Base-by-base conservation (phyloP, 2,329 filamentous ascomycete species). In the Daldinia sp. region DNA sequence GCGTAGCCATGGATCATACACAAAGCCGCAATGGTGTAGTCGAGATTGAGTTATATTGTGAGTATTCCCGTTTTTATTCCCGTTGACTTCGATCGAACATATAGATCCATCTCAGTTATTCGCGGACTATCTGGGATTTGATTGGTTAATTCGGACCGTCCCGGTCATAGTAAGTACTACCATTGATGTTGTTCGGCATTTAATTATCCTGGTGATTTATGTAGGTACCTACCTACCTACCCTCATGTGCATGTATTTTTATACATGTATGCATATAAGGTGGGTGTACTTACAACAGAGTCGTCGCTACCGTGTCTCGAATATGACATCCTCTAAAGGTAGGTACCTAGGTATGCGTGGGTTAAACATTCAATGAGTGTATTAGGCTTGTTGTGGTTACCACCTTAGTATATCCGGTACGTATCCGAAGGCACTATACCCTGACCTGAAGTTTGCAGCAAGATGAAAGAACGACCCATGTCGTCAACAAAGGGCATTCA, bases 351-450 rank as follows among this genome's bases (percentile, higher is more conserved):
- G 23, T 48, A 50, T 12, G 26, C 15, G 6, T 30, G 13, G 15
- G 23, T n/a, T 12, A 35, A 35, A 10, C 13, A 30, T 12, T 20
- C 44, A 48, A 13, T n/a, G 26, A 23, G 20, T 23, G 20, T 23
- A 23, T 23, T 23, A 50, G 46, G 46, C 15, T 6, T 51, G 46
- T 28, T 23, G 20, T 23, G 20, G 15, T 15, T n/a, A 30, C 33
- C 33, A 51, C 46, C 26, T 30, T 20, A 13, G 13, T 55, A 30
- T 41, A 33, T 50, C 60, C 41, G 46, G 56, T 55, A 65, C 57
- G 64, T 65, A 54, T 58, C 42, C 58, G 67, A 57, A 65, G 67
- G 60, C 62, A 53, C 53, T 51, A 60, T 51, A 33, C 60, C 57
- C 60, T 69, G 64, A 53, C 67, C 30, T 64, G 35, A 7, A 61